Conservation (phyloP, 306 rosid genomes). For the Quercus cerris region DNA sequence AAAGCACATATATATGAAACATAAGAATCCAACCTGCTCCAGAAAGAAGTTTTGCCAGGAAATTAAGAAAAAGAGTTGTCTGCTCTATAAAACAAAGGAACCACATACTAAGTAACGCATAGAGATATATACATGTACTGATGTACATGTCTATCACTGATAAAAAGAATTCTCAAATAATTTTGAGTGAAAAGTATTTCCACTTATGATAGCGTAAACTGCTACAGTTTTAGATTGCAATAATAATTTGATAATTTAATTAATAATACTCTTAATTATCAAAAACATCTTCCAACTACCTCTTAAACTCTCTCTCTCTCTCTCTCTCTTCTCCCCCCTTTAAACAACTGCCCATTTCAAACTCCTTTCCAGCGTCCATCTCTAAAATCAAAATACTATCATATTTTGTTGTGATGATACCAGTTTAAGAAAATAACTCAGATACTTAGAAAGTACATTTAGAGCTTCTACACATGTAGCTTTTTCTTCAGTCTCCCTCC, state of each 20-base stretch:
- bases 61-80: slow-evolving; percentile 1
- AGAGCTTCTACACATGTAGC: background rate
- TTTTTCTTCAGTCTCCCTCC: background rate
- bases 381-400: background rate
- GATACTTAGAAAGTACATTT: background rate
- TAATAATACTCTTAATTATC: background rate
- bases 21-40: slow-evolving; percentile 17
- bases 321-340: background rate
- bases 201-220: background rate
- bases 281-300: background rate
- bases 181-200: background rate
- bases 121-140: background rate
- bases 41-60: slow-evolving; percentile 1
- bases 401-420: background rate
- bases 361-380: background rate
- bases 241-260: background rate
- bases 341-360: background rate
- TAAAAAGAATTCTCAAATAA: background rate
- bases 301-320: background rate
- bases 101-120: background rate
- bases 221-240: background rate
- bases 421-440: background rate
- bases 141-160: background rate
- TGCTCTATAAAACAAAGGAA: slow-evolving; percentile 4
- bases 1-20: slow-evolving; percentile 31